These are phyloP conservation scores for Mycena chlorophos DNA, from an alignment of 768 basidiomycete species.

Conservation along the genomic window DNA sequence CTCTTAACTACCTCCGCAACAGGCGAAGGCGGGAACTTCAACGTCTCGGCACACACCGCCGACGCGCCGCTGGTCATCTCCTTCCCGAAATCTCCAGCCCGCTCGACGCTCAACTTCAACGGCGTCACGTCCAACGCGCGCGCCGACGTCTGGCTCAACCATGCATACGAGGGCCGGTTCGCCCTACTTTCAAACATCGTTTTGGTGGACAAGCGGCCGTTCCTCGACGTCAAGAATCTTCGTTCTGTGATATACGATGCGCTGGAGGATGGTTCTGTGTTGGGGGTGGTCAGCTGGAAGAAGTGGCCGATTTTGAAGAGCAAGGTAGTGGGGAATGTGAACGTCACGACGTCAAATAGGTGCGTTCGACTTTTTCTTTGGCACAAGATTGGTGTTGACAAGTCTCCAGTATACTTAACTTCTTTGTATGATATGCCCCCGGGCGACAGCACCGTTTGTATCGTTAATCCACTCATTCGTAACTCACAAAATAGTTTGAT, in stretches of 20 bases:
- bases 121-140: constrained; percentile 32
- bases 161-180: constrained; percentile 35
- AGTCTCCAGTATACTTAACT: constrained; percentile 19
- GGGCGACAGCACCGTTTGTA: not conserved
- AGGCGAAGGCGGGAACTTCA: constrained; percentile 31
- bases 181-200: constrained; percentile 23
- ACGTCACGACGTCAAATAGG: constrained; percentile 17
- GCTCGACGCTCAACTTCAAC: constrained; percentile 26
- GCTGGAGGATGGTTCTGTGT: constrained; percentile 12
- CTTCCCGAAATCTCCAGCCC: constrained; percentile 29
- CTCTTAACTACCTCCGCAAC: constrained; percentile 13
- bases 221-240: constrained; percentile 16
- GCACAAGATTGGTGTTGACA: no score
- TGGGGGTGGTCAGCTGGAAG: constrained; percentile 20
- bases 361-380: constrained; percentile 12
- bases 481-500: not conserved
- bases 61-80: constrained; percentile 30
- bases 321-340: constrained; percentile 9
- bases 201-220: constrained; percentile 16
- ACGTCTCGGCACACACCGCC: constrained; percentile 27
- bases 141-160: constrained; percentile 29
- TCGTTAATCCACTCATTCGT: not conserved
- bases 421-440: constrained; percentile 14
- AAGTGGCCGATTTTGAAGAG: constrained; percentile 21
- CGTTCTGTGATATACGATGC: constrained; percentile 17